Evolutionary conservation across 495 filamentous ascomycete species (phyloP), one percentile per base, ranked within the genome.

Genomic region (Xylaria longipes): DNA sequence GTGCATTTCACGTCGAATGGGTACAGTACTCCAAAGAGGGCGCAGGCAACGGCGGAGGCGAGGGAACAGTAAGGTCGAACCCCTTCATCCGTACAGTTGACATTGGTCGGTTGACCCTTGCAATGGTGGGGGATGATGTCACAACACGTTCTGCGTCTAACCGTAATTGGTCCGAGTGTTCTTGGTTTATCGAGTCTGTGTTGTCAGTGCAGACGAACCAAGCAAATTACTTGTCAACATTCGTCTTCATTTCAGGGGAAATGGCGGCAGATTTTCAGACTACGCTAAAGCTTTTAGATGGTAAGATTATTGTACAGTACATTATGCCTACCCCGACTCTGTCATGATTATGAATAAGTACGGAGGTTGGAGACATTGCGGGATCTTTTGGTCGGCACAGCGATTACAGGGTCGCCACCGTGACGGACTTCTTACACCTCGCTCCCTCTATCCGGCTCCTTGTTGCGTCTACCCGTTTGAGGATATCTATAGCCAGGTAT

Each of bases 91-190:
- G 57, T 35, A 39, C 57, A 37, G 15, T 8, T n/a, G 3, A 22
- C 27, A 65, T 65, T 65, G 62, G 37, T 48, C 27, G 41, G 41
- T 33, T 14, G 25, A 17, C 62, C 41, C 62, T 41, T 65, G 62
- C 62, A 31, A 33, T 46, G 41, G 62, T 65, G 62, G 62, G 43
- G 62, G 39, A 48, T 65, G 62, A 65, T 48, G 41, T 65, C 62
- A 65, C 62, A 15, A 15, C 22, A 6, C 2, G 27, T 33, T 27
- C 27, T 4, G 29, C 22, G 35, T 43, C 37, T 63, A 63, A 63
- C 37, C 37, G 37, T 22, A 63, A 43, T 35, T 63, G 37, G 35
- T n/a, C n/a, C 60, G 12, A n/a, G 35, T 29, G 60, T 43, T 62
- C 60, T 63, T 43, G 60, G 60, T 33, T 60, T 39, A 8, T 29